These are phyloP conservation scores for Favolaschia claudopus DNA, from an alignment of 768 basidiomycete genomes.

Conservation along the genomic window DNA sequence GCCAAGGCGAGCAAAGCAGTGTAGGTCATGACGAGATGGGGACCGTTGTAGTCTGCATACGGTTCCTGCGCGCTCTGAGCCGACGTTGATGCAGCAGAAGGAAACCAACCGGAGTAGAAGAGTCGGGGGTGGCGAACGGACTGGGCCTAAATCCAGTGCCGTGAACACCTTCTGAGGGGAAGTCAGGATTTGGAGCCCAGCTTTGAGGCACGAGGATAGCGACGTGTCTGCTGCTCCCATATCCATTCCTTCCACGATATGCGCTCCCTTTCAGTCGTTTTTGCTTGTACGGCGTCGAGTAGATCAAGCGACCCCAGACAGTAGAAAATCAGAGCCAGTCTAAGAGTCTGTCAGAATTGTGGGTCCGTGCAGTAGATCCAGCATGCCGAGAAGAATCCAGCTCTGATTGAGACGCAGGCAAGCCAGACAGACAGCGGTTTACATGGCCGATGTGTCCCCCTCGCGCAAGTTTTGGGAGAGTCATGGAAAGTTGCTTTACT, in stretches of 20 bases:
- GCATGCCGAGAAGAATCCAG: slow-evolving; percentile 77
- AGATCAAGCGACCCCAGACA: slow-evolving; percentile 87
- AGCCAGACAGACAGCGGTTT: slow-evolving; percentile 70
- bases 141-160: slow-evolving; percentile 81
- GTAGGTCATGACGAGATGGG: slow-evolving; percentile 94
- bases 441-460: slow-evolving; percentile 70
- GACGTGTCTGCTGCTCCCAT: slow-evolving; percentile 85
- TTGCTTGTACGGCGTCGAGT: slow-evolving; percentile 58
- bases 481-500: too few relatives aligned
- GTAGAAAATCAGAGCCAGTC: slow-evolving; percentile 89
- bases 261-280: slow-evolving; percentile 60
- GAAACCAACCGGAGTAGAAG: slow-evolving; percentile 18
- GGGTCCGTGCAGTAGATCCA: slow-evolving; percentile 18
- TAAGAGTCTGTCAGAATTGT: slow-evolving; percentile 46
- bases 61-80: slow-evolving; percentile 37
- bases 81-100: too few relatives aligned
- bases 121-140: slow-evolving; percentile 65
- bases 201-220: slow-evolving; percentile 9
- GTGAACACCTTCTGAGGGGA: slow-evolving; percentile 55
- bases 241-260: slow-evolving; percentile 82
- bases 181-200: slow-evolving; percentile 1
- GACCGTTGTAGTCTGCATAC: slow-evolving; percentile 65
- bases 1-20: slow-evolving; percentile 85
- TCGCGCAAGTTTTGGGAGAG: slow-evolving; percentile 42
- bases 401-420: slow-evolving; percentile 74